Conservation (phyloP, 345 rosid species). For the Citropsis articulata region DNA sequence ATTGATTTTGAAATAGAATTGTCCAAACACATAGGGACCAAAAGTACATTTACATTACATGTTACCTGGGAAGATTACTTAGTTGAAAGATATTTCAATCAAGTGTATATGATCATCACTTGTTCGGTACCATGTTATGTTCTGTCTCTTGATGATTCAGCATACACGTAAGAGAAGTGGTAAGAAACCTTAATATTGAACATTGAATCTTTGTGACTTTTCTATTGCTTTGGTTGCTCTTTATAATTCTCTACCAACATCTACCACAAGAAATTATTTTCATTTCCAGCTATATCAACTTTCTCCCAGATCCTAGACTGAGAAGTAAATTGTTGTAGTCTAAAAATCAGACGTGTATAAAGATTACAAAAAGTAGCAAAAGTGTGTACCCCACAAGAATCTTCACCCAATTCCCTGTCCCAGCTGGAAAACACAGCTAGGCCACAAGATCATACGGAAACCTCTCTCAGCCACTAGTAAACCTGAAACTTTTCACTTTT, state of each 20-base stretch:
- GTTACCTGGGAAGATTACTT: no score
- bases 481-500: constrained; percentile 30
- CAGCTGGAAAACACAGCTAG: constrained; percentile 28
- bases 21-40: no score
- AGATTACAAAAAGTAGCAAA: constrained; percentile 11
- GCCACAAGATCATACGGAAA: constrained; percentile 51
- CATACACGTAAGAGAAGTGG: neutral
- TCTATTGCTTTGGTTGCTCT: neutral
- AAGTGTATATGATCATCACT: no score
- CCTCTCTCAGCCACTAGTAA: constrained; percentile 41
- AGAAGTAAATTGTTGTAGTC: neutral
- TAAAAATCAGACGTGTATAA: neutral
- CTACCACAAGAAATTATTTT: neutral
- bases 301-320: no score
- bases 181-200: neutral
- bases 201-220: neutral
- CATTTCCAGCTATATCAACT: no score
- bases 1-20: no score
- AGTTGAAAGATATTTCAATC: no score
- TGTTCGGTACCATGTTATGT: neutral
- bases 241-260: neutral
- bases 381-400: constrained; percentile 16
- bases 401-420: constrained; percentile 11
- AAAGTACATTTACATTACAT: no score
- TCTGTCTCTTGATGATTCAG: neutral